Evolutionary conservation across 1,139 yeast genomes (phyloP).

Genomic region (Arxiozyma slooffiae): DNA sequence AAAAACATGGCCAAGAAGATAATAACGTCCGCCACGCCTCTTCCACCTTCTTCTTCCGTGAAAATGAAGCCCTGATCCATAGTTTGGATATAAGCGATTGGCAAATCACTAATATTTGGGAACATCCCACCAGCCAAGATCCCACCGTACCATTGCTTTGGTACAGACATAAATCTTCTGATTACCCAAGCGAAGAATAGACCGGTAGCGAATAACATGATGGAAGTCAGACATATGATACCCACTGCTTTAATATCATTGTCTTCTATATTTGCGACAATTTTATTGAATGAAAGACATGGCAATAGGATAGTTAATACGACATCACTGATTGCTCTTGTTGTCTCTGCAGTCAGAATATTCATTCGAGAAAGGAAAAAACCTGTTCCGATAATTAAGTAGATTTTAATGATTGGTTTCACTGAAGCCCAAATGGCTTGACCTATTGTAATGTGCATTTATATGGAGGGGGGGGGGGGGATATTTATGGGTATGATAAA

Average conservation of each 20-base stretch:
- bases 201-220: constrained; percentile 28
- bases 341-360: constrained; percentile 64
- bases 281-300: constrained; percentile 66
- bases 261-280: constrained; percentile 61
- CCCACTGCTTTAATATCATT: constrained; percentile 72
- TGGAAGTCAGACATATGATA: constrained; percentile 45
- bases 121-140: constrained; percentile 69
- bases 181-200: constrained; percentile 24
- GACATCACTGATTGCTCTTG: constrained; percentile 60
- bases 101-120: constrained; percentile 72
- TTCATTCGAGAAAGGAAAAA: constrained; percentile 55
- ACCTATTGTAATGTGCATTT: constrained; percentile 43
- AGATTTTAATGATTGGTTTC: constrained; percentile 85
- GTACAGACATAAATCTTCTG: constrained; percentile 38
- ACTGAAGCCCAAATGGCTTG: constrained; percentile 71
- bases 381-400: constrained; percentile 69
- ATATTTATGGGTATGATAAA: not conserved
- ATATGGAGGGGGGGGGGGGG: not conserved
- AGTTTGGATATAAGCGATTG: constrained; percentile 83
- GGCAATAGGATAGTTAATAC: constrained; percentile 69
- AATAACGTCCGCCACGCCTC: constrained; percentile 81
- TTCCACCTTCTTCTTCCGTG: constrained; percentile 48
- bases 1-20: constrained; percentile 67
- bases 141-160: constrained; percentile 78
- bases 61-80: constrained; percentile 60